Evolutionary conservation across 2,329 filamentous ascomycete genomes (phyloP), one percentile per base, ranked within the genome.

Genomic region (Botryosphaeria agaves): DNA sequence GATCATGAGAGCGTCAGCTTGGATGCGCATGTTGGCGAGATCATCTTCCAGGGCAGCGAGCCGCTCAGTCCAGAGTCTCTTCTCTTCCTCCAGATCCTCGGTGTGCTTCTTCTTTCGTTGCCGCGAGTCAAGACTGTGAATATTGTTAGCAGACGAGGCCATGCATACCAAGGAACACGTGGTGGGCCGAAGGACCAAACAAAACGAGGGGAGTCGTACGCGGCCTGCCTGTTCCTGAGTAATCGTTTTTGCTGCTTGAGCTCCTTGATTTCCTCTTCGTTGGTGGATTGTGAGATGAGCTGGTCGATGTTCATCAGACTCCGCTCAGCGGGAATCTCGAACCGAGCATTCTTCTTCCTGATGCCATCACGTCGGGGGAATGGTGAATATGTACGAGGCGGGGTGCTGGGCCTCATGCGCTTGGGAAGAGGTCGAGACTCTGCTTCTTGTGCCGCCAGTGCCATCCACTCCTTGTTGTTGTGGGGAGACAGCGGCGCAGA

Each of bases 51-150:
- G 66, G 32, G 76, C 69, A 41, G 61, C 69, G 49, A 94, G 80
- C 49, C 80, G 61, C 43, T 71, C 69, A 33, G 76, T 80, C 61
- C 73, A 91, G 35, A 80, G 72, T 64, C 94, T 94, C 68, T 95
- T 94, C 62, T 95, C 87, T 53, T 89, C 79, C 55, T 95, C 89
- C 27, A 95, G 72, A 44, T 89, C 76, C 60, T 95, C 89, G 19
- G 89, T 95, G 60, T 95, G 87, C 59, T 83, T 79, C 71, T 95
- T 95, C 69, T 95, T 98, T 45, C 89, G 76, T 56, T 95, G 87
- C 41, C 89, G 75, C 26, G 89, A 95, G 59, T 95, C 87, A 45
- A 98, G 78, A 41, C 83, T 92, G 40, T 46, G 19, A 34, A 37
- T 5, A 46, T 32, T 31, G 34, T 40, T 32, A 40, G 31, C 32